Evolutionary conservation across 2,329 filamentous ascomycete species (phyloP), one percentile per base, ranked within the genome.

Genomic region (Ophiosphaerella herpotricha): DNA sequence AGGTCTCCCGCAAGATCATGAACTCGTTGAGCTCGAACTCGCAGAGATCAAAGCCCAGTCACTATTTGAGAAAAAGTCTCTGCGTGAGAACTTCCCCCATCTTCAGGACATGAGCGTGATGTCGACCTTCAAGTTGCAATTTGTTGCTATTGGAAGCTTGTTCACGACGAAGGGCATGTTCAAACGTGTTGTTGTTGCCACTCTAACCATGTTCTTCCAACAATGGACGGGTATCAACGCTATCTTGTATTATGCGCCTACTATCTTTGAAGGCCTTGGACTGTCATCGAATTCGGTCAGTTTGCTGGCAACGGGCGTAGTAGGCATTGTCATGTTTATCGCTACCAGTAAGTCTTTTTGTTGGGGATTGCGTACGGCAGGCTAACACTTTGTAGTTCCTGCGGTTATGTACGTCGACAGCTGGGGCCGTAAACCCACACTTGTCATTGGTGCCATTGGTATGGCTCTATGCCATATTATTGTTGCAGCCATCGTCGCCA

Each of bases 41-140:
- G 81, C 90, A 9, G 89, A 92, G 68, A 92, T 93, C 74, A 89
- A 89, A 70, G 88, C 89, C 0, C 87, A 90, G 69, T 85, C 84
- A 0, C 71, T 88, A 5, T 93, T 92, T 57, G 88, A 92, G 73
- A 89, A 91, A 74, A 82, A 85, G 31, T 84, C 83, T 0, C 79
- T 87, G 1, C 82, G 82, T 0, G 85, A 88, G 56, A 79, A 85
- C 31, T 90, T 88, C 69, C 88, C 88, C 0, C 77, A 86, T 29
- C 74, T 89, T 7, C 76, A 80, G 2, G 80, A 85, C 47, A 78
- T 79, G 46, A 88, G 83, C 0, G 55, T 72, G 77, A 0, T 82
- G 78, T 82, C 48, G 86, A 87, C 67, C 80, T 74, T 7, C 43
- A 72, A 72, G 47, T 56, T 73, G 40, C 86, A 89, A 60, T 89